A percentile compares a stretch with the other conserved stretches of the same genome.
Conservation (phyloP, 140 eudicot species). For the Bidens hawaiensis region DNA sequence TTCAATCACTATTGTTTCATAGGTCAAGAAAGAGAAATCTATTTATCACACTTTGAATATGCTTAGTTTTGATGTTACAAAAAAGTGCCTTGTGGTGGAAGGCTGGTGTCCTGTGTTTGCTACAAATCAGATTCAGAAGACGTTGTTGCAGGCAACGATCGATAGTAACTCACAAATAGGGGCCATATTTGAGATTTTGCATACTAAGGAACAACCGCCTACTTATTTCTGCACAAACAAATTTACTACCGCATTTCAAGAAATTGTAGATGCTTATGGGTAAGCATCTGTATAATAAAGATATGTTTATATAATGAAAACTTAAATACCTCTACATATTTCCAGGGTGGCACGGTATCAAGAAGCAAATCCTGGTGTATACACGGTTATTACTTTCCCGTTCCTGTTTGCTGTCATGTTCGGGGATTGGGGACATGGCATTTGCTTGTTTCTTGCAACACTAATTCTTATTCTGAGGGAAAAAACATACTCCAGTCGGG, state of each 20-base stretch:
- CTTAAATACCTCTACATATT: background rate
- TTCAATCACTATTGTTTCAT: slow-evolving; percentile 17
- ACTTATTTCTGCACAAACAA: slow-evolving; percentile 87
- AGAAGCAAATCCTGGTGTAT: slow-evolving; percentile 92
- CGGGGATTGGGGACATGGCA: slow-evolving; percentile 99
- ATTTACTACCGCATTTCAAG: slow-evolving; percentile 76
- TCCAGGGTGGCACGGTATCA: slow-evolving; percentile 92
- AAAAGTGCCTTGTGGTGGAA: slow-evolving; percentile 91
- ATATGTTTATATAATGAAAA: background rate
- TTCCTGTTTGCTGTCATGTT: slow-evolving; percentile 95
- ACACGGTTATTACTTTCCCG: slow-evolving; percentile 79
- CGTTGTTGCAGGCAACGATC: slow-evolving; percentile 48
- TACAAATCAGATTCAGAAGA: slow-evolving; percentile 66
- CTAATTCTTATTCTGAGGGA: slow-evolving; percentile 62
- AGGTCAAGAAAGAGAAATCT: slow-evolving; percentile 88
- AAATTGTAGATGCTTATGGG: slow-evolving; percentile 95
- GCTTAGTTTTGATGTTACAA: slow-evolving; percentile 92
- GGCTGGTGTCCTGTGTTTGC: slow-evolving; percentile 93
- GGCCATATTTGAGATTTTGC: slow-evolving; percentile 74
- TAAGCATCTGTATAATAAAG: slow-evolving; percentile 25
- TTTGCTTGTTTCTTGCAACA: slow-evolving; percentile 83
- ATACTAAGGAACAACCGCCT: slow-evolving; percentile 71
- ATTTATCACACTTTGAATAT: slow-evolving; percentile 72
- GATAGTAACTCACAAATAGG: slow-evolving; percentile 85
- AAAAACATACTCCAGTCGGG: slow-evolving; percentile 68